phyloP scores from a whole-genome alignment of 2,329 filamentous ascomycete species.

The Phymatotrichopsis omnivora region DNA sequence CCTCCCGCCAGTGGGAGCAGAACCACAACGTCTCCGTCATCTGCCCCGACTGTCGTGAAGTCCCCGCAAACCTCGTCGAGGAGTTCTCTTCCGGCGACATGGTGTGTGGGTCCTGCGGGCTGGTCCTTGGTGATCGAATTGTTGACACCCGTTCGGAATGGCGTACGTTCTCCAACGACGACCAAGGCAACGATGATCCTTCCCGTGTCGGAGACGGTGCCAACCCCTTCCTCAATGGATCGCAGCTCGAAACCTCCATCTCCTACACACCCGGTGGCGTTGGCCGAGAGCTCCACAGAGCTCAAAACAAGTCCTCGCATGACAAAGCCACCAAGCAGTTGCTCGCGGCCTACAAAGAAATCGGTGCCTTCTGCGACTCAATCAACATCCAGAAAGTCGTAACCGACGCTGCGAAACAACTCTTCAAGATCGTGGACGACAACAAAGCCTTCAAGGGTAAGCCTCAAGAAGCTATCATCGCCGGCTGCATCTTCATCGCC shows the following conservation, averaged over 20 bases:
- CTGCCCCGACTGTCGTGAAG: conserved; percentile 83
- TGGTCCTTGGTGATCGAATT: conserved; percentile 81
- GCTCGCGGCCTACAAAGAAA: conserved; percentile 76
- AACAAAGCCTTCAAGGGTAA: conserved; percentile 92
- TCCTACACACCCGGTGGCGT: conserved; percentile 67
- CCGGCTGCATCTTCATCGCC: conserved; percentile 94
- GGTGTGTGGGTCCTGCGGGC: conserved; percentile 81
- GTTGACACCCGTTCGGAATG: conserved; percentile 96
- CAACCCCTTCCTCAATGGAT: conserved; percentile 80
- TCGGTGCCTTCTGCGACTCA: conserved; percentile 74
- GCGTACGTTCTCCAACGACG: conserved; percentile 98
- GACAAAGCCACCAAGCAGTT: conserved; percentile 78
- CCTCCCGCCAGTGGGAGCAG: conserved; percentile 43
- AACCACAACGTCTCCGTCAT: conserved; percentile 78
- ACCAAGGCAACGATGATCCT: conserved; percentile 90
- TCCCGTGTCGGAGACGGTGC: conserved; percentile 94
- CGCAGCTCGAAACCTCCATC: conserved; percentile 80
- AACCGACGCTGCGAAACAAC: conserved; percentile 81
- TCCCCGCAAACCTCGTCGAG: conserved; percentile 84
- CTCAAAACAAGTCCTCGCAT: conserved; percentile 68
- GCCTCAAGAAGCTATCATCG: conserved; percentile 83
- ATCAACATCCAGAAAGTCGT: conserved; percentile 72
- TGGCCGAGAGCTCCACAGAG: conserved; percentile 64
- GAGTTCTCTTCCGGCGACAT: conserved; percentile 89
- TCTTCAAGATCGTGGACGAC: conserved; percentile 92